Base-by-base conservation (phyloP, 257 asterid genomes). In the Avicennia marina region DNA sequence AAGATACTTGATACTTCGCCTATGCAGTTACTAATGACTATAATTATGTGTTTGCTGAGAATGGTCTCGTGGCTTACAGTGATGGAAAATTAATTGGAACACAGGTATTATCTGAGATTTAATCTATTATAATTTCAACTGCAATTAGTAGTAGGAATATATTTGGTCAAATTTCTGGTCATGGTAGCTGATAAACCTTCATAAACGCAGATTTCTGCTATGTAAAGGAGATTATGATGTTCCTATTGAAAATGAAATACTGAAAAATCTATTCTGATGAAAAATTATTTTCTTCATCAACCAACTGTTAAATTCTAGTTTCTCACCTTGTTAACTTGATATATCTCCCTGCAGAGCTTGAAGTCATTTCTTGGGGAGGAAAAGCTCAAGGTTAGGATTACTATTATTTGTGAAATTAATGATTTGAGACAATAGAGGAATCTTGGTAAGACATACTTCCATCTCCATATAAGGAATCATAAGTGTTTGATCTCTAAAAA, bases 61-160 rank as follows among this genome's bases (percentile, higher is more conserved):
- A 91, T 65, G 97, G 97, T 41, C 95, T 91, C 11, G 95, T 91
- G 63, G 98, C 98, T 50, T 76, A 91, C 71, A 75, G 78, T 72
- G 83, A 68, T 55, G 98, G 95, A 42, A 65, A 75, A 43, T 68
- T 93, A 57, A 74, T 89, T 64, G 97, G 95, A 50, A 81, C 72
- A 11, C 87, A 85, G 97, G 98, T 91, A 75, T 53, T 26, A 7
- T 18, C 13, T 36, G 10, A 36, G 6, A 11, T 29, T 8, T 29
- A 4, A 29, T 29, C 17, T 43, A 13, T 45, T 62, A 25, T 48
- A 38, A 33, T 43, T 27, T 56, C 52, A 8, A 26, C 46, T 38
- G 47, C 24, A 26, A n/a, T 24, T 25, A 56, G 51, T 40, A 26
- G n/a, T 21, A 0, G 50, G 54, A 20, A 29, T 42, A 25, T 25